These are phyloP conservation scores for Ganoderma leucocontextum DNA, from an alignment of 1,284 basidiomycete genomes.

Conservation along the genomic window DNA sequence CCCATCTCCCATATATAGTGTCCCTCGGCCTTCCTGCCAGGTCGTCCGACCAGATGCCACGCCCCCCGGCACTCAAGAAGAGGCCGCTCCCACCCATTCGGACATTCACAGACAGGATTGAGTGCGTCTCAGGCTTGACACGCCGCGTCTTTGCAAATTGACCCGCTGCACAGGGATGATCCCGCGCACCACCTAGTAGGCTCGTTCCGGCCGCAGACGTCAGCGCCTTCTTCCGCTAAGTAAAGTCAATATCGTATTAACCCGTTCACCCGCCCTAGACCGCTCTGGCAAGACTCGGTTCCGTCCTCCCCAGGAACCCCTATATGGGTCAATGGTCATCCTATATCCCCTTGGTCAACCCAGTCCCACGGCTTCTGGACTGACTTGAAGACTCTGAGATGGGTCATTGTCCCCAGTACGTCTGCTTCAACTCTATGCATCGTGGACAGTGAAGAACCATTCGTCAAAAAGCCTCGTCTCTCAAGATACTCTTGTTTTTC, in stretches of 20 bases:
- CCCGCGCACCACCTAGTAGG: constrained; percentile 66
- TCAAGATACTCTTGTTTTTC: constrained; percentile 80
- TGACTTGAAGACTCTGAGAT: constrained; percentile 63
- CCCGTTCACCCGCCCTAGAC: constrained; percentile 10
- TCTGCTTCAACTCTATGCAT: constrained; percentile 27
- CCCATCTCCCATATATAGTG: background rate
- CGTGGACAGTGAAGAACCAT: background rate
- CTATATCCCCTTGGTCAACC: constrained; percentile 33
- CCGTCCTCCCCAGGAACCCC: constrained; percentile 23
- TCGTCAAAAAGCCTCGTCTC: constrained; percentile 61
- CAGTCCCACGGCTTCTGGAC: constrained; percentile 49
- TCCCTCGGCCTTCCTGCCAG: background rate
- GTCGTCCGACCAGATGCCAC: constrained; percentile 13
- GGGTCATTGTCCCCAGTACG: constrained; percentile 82
- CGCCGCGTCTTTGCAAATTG: constrained; percentile 18
- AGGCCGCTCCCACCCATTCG: constrained; percentile 28
- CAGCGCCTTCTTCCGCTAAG: constrained; percentile 13
- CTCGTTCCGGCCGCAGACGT: constrained; percentile 71
- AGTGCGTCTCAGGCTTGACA: constrained; percentile 31
- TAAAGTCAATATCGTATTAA: background rate
- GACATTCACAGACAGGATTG: constrained; percentile 28
- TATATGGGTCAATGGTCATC: constrained; percentile 9
- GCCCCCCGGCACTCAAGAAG: constrained; percentile 14
- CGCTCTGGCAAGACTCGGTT: constrained; percentile 17
- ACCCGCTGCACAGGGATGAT: constrained; percentile 50